Conservation (phyloP, 2,329 filamentous ascomycete species). For the Alternaria gaisen region DNA sequence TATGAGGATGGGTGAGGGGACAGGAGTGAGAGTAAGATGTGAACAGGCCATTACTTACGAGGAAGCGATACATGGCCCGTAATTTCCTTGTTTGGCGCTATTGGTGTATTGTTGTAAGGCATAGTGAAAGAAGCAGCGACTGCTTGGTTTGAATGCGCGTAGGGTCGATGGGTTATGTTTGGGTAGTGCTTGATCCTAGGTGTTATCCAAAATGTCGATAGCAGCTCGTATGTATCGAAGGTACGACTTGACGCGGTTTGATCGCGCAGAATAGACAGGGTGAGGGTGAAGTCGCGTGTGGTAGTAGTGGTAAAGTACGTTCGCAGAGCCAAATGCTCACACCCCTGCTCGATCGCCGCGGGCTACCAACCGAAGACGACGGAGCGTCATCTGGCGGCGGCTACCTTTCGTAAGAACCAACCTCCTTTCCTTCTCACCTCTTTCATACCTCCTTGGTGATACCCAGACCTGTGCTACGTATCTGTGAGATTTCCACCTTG, state of each 20-base stretch:
- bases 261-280: constrained; percentile 7
- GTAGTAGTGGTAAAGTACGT: constrained; percentile 3
- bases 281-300: constrained; percentile 16
- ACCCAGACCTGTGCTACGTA: not conserved
- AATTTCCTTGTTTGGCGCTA: constrained; percentile 79
- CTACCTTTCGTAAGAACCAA: not conserved
- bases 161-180: not conserved
- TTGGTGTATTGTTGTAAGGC: constrained; percentile 90
- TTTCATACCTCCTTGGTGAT: not conserved
- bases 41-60: constrained; percentile 63
- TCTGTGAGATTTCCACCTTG: not conserved
- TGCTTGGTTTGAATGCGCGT: not conserved
- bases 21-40: not conserved
- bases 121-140: constrained; percentile 52
- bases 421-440: not conserved
- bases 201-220: not conserved
- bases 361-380: constrained; percentile 13
- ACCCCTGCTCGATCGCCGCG: constrained; percentile 13
- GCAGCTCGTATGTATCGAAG: not conserved
- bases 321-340: constrained; percentile 2
- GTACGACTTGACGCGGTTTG: constrained; percentile 15
- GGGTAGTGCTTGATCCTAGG: not conserved
- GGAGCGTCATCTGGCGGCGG: not conserved
- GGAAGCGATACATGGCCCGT: constrained; percentile 87
- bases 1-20: not conserved